Conservation (phyloP, 2,329 filamentous ascomycete genomes). For the Mollisia scopiformis region DNA sequence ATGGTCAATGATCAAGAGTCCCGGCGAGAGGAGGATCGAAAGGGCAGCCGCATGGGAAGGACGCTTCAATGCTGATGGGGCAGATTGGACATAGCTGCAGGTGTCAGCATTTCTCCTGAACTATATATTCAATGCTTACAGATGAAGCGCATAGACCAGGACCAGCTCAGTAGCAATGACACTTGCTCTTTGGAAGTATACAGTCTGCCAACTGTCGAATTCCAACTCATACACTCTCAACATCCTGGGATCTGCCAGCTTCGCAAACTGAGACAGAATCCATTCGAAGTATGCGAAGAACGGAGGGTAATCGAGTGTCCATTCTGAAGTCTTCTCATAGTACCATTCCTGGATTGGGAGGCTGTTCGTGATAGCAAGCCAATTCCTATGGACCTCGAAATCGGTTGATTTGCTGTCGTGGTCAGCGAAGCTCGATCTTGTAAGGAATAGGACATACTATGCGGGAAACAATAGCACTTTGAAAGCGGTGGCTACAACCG, state of each 20-base stretch:
- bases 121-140: constrained; percentile 50
- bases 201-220: constrained; percentile 90
- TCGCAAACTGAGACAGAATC: constrained; percentile 80
- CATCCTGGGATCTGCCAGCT: constrained; percentile 79
- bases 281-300: constrained; percentile 99
- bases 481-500: constrained; percentile 81
- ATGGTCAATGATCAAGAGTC: constrained; percentile 95
- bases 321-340: constrained; percentile 96
- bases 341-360: constrained; percentile 91
- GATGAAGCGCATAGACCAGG: constrained; percentile 79
- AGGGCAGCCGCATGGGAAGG: constrained; percentile 85
- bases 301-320: constrained; percentile 98
- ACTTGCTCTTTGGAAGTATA: constrained; percentile 90
- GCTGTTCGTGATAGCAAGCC: constrained; percentile 93
- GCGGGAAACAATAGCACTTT: constrained; percentile 93
- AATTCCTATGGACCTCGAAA: constrained; percentile 98
- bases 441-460: constrained; percentile 68
- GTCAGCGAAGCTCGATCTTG: not conserved
- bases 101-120: constrained; percentile 26
- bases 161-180: constrained; percentile 86
- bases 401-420: constrained; percentile 88
- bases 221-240: constrained; percentile 77
- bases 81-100: constrained; percentile 73
- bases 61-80: constrained; percentile 65
- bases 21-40: constrained; percentile 88